Conservation (phyloP, 2,329 filamentous ascomycete species). For the Nemania serpens region DNA sequence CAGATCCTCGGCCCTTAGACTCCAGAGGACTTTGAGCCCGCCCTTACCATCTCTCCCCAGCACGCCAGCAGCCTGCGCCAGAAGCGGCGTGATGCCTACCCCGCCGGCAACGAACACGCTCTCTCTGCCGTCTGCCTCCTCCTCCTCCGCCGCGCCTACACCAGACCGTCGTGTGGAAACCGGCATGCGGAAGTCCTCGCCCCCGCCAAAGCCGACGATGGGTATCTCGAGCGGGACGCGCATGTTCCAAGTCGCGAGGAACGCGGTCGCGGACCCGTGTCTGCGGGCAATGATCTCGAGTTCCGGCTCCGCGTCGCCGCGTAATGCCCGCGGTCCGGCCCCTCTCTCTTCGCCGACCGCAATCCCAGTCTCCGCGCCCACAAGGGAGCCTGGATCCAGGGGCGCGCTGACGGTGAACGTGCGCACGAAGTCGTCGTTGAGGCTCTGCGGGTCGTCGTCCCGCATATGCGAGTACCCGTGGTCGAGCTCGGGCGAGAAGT, state of each 20-base stretch:
- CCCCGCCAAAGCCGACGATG: conserved; percentile 75
- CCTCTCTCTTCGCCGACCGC: background rate
- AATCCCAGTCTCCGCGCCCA: background rate
- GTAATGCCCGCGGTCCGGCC: conserved; percentile 13
- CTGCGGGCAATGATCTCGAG: conserved; percentile 75
- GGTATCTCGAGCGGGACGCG: conserved; percentile 63
- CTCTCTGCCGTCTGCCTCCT: conserved; percentile 39
- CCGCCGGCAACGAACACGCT: conserved; percentile 74
- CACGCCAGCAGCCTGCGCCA: conserved; percentile 65
- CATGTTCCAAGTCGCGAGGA: conserved; percentile 64
- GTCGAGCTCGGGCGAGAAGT: conserved; percentile 71
- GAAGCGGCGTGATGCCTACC: conserved; percentile 80
- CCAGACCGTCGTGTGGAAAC: background rate
- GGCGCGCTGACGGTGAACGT: conserved; percentile 79
- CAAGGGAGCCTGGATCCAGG: background rate
- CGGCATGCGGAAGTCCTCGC: conserved; percentile 49
- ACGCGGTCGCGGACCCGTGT: conserved; percentile 70
- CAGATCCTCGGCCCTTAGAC: conserved; percentile 64
- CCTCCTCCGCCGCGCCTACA: background rate
- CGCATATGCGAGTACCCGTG: conserved; percentile 82
- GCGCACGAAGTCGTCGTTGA: conserved; percentile 84
- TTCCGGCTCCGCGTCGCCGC: conserved; percentile 45
- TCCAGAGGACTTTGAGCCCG: conserved; percentile 69
- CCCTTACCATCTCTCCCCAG: conserved; percentile 43
- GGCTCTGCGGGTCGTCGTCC: conserved; percentile 74